These are phyloP conservation scores for Gaeumannomyces sp. DNA, from an alignment of 2,329 filamentous ascomycete genomes.

Conservation along the genomic window DNA sequence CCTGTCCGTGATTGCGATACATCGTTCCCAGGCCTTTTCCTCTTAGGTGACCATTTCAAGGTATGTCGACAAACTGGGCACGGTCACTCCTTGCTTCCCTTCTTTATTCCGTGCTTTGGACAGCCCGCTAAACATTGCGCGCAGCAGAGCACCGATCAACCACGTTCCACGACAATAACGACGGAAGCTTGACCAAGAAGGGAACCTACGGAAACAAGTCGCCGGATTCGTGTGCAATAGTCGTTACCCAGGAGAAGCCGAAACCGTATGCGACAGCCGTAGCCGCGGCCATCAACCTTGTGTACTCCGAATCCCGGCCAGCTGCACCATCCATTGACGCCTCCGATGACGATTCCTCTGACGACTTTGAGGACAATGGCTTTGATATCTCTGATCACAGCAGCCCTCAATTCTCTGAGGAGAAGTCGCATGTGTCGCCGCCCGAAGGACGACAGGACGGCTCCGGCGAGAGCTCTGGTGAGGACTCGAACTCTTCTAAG, in stretches of 20 bases:
- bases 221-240: not conserved
- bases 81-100: not conserved
- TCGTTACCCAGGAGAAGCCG: not conserved
- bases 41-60: not conserved
- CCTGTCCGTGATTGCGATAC: not conserved
- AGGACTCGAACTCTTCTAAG: too few species aligned
- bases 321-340: not conserved
- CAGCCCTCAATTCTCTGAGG: not conserved
- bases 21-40: not conserved
- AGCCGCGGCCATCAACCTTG: not conserved
- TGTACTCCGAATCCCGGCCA: not conserved
- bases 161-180: constrained; percentile 4
- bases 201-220: not conserved
- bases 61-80: not conserved
- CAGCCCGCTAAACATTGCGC: not conserved
- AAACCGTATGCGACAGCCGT: not conserved
- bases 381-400: too few species aligned
- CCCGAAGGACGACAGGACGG: too few species aligned
- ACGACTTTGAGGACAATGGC: too few species aligned
- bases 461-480: too few species aligned
- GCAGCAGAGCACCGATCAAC: not conserved
- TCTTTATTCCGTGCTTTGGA: not conserved
- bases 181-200: not conserved
- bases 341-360: not conserved
- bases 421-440: not conserved